Conservation (phyloP, 1,284 basidiomycete species). For the Ganoderma sp. region DNA sequence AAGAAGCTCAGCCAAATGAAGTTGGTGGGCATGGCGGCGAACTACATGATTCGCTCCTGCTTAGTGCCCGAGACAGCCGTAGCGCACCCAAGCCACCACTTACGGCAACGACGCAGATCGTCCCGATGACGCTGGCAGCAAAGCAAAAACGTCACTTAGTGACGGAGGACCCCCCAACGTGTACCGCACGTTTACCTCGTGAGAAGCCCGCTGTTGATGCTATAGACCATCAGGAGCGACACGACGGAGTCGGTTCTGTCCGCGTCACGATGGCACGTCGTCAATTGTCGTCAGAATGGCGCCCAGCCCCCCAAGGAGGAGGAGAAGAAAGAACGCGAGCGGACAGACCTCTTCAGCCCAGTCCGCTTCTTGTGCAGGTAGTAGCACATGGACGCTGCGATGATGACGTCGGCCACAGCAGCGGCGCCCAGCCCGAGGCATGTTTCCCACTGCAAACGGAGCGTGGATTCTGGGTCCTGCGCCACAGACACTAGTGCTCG, state of each 20-base stretch:
- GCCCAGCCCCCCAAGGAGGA: too few relatives aligned
- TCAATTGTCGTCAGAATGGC: neutral
- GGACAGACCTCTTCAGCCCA: constrained; percentile 37
- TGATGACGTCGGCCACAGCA: constrained; percentile 40
- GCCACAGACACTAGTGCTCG: neutral
- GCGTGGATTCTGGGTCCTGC: neutral
- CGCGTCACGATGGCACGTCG: neutral
- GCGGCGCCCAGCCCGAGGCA: constrained; percentile 40
- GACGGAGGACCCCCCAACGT: neutral
- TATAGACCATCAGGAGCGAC: constrained; percentile 41
- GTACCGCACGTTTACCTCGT: constrained; percentile 35
- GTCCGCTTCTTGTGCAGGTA: constrained; percentile 40
- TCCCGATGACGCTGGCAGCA: constrained; percentile 37
- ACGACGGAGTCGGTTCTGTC: constrained; percentile 41
- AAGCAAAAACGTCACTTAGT: neutral
- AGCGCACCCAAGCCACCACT: neutral
- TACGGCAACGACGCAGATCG: constrained; percentile 34
- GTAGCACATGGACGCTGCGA: constrained; percentile 40
- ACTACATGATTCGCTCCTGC: constrained; percentile 25
- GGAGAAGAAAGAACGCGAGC: neutral
- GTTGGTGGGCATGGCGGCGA: constrained; percentile 40
- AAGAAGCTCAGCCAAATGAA: constrained; percentile 42
- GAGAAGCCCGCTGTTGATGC: constrained; percentile 41
- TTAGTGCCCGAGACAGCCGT: neutral
- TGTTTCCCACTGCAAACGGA: constrained; percentile 38